These are phyloP conservation scores for Infundibulicybe gibba DNA, from an alignment of 768 basidiomycete species.

Conservation along the genomic window DNA sequence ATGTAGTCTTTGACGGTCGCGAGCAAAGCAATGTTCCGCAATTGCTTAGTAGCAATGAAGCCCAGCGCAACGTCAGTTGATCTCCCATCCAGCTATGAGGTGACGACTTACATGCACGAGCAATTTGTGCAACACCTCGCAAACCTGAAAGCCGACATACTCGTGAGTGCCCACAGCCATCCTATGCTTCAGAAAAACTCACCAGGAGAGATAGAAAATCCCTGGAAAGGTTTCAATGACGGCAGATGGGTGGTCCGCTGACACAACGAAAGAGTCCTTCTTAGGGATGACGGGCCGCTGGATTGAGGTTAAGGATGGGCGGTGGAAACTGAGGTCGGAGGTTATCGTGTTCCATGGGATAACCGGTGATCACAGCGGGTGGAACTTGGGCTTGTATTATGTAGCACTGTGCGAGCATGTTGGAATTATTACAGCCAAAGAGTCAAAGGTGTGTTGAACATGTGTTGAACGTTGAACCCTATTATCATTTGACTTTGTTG, in stretches of 20 bases:
- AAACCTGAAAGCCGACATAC: background rate
- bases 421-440: background rate
- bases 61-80: background rate
- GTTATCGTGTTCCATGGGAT: constrained; percentile 1
- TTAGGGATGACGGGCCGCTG: constrained; percentile 12
- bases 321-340: constrained; percentile 1
- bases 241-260: constrained; percentile 7
- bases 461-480: too few relatives aligned
- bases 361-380: background rate
- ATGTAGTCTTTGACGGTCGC: constrained; percentile 1
- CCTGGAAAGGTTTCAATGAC: constrained; percentile 12
- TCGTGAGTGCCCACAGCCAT: background rate
- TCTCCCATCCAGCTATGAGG: constrained; percentile 5
- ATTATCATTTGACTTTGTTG: too few relatives aligned
- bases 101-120: constrained; percentile 11
- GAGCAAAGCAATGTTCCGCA: background rate
- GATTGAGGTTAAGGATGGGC: constrained; percentile 1
- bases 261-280: constrained; percentile 9
- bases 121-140: constrained; percentile 5
- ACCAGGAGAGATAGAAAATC: constrained; percentile 1
- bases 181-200: background rate
- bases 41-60: constrained; percentile 1
- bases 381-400: constrained; percentile 1
- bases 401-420: constrained; percentile 2
- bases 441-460: too few relatives aligned